Evolutionary conservation across 768 basidiomycete species (phyloP), one percentile per base, ranked within the genome.

Genomic region (Lactifluus subvellereus): DNA sequence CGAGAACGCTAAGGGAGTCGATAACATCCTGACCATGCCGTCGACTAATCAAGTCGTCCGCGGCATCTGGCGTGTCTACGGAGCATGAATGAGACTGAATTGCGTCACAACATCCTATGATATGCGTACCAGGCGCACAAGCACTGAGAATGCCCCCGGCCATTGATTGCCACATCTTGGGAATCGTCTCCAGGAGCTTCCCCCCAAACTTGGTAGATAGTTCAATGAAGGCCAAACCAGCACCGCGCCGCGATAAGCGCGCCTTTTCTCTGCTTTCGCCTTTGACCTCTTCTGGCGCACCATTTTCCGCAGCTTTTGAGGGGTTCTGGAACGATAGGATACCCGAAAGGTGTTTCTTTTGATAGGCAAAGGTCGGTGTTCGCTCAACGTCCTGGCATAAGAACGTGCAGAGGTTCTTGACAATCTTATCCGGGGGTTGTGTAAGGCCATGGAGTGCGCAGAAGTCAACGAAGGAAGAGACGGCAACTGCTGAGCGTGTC

Each of bases 361-460:
- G 77, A 69, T 81, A 82, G 1, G 87, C 81, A 71, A 98, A 98
- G 1, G 96, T 87, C 3, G 97, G 97, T 0, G 94, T 97, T 58
- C 89, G 83, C 47, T 88, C 86, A 8, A 83, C 80, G 72, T 99
- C 97, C 69, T 94, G 91, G 71, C 96, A 98, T 6, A 98, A 78
- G 76, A 98, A 98, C 0, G 92, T 94, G 77, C 93, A 96, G 8
- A 98, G 83, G 72, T 99, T 99, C 77, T 93, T 94, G 66, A 98
- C 86, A 60, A 99, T 92, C 79, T 99, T 99, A 69, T 94, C 92
- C 1, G 90, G 89, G 3, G 96, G 94, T 70, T 94, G 92, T 37
- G 80, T 73, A 54, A 93, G 84, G 50, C 84, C 81, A 71, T 83
- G 85, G 69, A 78, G 77, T 3, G 85, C 80, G 73, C 93, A 97